Percentiles rank a stretch among this genome's conserved stretches.
phyloP scores from a whole-genome alignment of 2,329 filamentous ascomycete genomes.

The Conoideocrella luteorostrata region DNA sequence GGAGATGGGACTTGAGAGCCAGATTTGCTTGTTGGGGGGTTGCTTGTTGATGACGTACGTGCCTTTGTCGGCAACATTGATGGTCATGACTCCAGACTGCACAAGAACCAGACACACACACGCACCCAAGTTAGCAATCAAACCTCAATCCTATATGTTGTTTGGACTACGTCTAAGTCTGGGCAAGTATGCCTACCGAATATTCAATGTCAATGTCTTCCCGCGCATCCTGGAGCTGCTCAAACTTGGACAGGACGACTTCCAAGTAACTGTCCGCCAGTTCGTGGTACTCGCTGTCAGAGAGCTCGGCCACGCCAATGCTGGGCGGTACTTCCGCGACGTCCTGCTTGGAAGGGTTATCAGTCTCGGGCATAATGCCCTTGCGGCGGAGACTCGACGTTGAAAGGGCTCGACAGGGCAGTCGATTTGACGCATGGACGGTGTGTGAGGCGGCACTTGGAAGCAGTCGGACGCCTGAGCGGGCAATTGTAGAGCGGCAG shows the following conservation, averaged over 20 bases:
- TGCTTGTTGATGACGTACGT: slow-evolving; percentile 98
- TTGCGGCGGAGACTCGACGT: slow-evolving; percentile 19
- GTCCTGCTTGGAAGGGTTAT: slow-evolving; percentile 43
- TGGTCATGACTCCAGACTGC: slow-evolving; percentile 79
- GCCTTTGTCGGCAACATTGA: slow-evolving; percentile 62
- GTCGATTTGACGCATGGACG: not conserved
- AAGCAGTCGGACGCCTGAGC: slow-evolving; percentile 16
- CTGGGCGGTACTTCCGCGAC: slow-evolving; percentile 30
- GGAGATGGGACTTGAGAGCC: slow-evolving; percentile 85
- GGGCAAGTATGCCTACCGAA: slow-evolving; percentile 54
- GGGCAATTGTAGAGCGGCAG: slow-evolving; percentile 18
- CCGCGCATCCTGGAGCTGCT: slow-evolving; percentile 65
- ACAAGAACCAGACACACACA: too few relatives aligned
- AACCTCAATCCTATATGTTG: too few relatives aligned
- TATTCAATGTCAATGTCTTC: slow-evolving; percentile 85
- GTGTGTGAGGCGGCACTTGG: slow-evolving; percentile 2
- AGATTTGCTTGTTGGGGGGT: slow-evolving; percentile 94
- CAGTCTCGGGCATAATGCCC: slow-evolving; percentile 54
- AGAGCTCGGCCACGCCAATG: slow-evolving; percentile 55
- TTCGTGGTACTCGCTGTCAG: slow-evolving; percentile 67
- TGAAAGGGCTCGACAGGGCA: slow-evolving; percentile 2
- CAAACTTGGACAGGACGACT: slow-evolving; percentile 50
- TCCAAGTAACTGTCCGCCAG: slow-evolving; percentile 71
- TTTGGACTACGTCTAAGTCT: not conserved
- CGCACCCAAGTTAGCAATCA: too few relatives aligned